Conservation (phyloP, 176 grass and related monocot species). For the Poa pratensis region DNA sequence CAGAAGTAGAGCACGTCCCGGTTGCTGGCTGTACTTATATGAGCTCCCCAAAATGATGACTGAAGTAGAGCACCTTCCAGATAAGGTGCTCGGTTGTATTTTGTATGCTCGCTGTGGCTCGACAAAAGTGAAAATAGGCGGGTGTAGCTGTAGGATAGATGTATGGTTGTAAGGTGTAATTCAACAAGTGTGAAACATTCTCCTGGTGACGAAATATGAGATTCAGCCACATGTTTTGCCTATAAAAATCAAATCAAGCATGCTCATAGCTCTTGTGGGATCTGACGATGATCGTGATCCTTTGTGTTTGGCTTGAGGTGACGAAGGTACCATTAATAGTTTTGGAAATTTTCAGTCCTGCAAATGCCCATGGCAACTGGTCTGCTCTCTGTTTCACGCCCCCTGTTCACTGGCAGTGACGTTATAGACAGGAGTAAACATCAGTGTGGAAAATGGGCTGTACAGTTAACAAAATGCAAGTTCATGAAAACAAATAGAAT, state of each 20-base stretch:
- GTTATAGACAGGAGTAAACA: neutral
- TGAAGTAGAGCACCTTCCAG: constrained; percentile 11
- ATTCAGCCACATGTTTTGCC: neutral
- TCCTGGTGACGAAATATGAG: neutral
- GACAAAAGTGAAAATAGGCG: constrained; percentile 21
- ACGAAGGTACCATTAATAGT: neutral
- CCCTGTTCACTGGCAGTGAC: neutral
- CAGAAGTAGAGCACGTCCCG: constrained; percentile 37
- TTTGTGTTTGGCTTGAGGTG: neutral
- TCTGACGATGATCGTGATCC: neutral
- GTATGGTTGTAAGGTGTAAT: constrained; percentile 3
- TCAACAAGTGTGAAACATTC: neutral
- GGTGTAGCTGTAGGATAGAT: constrained; percentile 17
- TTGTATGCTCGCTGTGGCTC: neutral
- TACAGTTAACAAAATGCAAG: neutral
- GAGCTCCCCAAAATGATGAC: constrained; percentile 39
- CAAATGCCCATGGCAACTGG: neutral
- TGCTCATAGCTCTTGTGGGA: neutral
- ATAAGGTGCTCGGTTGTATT: constrained; percentile 23
- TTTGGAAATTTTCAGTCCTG: neutral
- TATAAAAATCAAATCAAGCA: constrained; percentile 1
- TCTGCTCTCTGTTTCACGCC: neutral
- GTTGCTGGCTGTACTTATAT: constrained; percentile 12
- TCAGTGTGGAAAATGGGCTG: neutral
- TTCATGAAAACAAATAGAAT: neutral